Base-by-base conservation (phyloP, 2,329 filamentous ascomycete species). In the Pseudodiploospora longispora region DNA sequence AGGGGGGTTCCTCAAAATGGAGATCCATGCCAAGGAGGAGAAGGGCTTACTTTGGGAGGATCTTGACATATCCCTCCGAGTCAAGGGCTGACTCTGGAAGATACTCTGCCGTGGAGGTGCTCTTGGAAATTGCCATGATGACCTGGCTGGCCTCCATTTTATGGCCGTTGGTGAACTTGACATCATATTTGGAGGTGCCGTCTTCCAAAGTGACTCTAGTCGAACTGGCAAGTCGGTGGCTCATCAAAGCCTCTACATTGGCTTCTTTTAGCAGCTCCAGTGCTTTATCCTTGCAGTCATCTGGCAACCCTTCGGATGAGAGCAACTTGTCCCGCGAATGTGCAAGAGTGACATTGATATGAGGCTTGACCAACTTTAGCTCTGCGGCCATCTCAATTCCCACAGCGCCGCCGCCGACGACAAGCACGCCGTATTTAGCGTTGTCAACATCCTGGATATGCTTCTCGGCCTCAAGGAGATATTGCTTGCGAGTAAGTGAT, bases 371-470 rank as follows among this genome's bases (percentile, higher is more conserved):
- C 38, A 76, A 61, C 63, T 89, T 90, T 43, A 90, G 68, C 65
- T 93, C 86, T 2, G 83, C 80, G 0, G 87, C 85, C 74, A 91
- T 88, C 60, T 91, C 86, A 43, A 90, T 81, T 6, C 87, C 87
- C 1, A 90, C 86, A 6, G 86, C 87, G 40, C 84, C 66, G 50
- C 86, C 86, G 12, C 86, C 85, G n/a, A 91, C 80, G 27, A 91
- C 72, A 0, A 86, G 75, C 1, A 89, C 76, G 1, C 76, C 79
- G 19, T 78, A 67, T 4, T 61, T 64, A 2, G 78, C 76, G 30
- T 67, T 66, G 33, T 69, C 60, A 2, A 81, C 70, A 9, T 66
- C 61, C 19, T 73, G 63, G 51, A 85, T 78, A 50, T 87, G 82
- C 7, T 71, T 66, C 39, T 70, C 69, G 1, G 75, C 72, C 55